These are phyloP conservation scores for Tricholoma terreum DNA, from an alignment of 768 basidiomycete species.

Conservation along the genomic window DNA sequence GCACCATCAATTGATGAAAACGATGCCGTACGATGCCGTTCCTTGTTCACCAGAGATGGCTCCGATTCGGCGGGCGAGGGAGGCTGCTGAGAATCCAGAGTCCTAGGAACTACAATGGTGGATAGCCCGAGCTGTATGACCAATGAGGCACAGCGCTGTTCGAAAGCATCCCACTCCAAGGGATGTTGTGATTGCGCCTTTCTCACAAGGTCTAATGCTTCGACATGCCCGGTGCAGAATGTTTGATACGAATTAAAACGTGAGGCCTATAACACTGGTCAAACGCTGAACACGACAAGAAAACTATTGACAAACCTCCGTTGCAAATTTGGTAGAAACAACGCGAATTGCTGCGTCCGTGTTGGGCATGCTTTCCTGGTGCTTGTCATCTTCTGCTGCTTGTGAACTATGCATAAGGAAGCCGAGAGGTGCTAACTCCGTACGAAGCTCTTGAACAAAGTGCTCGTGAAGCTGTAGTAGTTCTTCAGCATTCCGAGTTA, in stretches of 20 bases:
- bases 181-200: constrained; percentile 60
- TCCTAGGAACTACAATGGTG: constrained; percentile 14
- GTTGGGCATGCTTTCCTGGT: constrained; percentile 24
- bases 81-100: constrained; percentile 20
- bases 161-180: constrained; percentile 80
- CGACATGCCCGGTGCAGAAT: constrained; percentile 85
- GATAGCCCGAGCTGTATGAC: constrained; percentile 37
- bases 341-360: constrained; percentile 45
- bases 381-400: constrained; percentile 14
- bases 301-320: constrained; percentile 41
- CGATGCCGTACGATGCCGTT: constrained; percentile 45
- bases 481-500: constrained; percentile 67
- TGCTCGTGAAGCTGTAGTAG: constrained; percentile 67
- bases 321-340: constrained; percentile 56
- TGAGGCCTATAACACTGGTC: constrained; percentile 50
- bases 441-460: constrained; percentile 54
- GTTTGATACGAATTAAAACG: constrained; percentile 76
- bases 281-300: background rate
- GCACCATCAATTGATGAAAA: constrained; percentile 50
- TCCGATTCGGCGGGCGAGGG: constrained; percentile 17
- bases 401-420: constrained; percentile 34
- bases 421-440: constrained; percentile 49
- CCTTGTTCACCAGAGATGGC: constrained; percentile 13
- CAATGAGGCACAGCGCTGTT: constrained; percentile 67
- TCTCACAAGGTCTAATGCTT: constrained; percentile 74